Evolutionary conservation across 2,329 filamentous ascomycete species (phyloP), one percentile per base, ranked within the genome.

Genomic region (Colletotrichum destructivum): DNA sequence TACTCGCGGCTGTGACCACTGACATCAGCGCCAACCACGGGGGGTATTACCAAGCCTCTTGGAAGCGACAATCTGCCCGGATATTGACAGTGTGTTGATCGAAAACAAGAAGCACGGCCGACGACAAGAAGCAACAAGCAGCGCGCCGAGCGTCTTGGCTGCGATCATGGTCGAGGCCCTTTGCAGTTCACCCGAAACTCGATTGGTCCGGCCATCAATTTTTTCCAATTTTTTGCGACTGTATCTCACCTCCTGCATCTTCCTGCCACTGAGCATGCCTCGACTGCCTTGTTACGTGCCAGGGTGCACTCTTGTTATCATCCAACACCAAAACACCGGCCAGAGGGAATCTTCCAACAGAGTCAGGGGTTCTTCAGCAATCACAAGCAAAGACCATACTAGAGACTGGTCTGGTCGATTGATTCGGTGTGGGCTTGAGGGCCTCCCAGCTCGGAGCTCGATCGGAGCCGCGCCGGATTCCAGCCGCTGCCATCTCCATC

Each of bases 401-500:
- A 35, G 7, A 35, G 18, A 15, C 18, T 42, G 13, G 21, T 18
- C 15, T 42, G 35, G n/a, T 40, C 11, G 21, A 38, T 21, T 7
- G 15, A 38, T 21, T 7, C 44, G 21, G 8, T n/a, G 16, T 16
- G 21, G 42, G 21, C 21, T 54, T 9, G 21, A 18, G 11, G 15
- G 15, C 16, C 12, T 40, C 7, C 26, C 35, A n/a, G 38, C 46
- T 70, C 57, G 69, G 69, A 47, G 52, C 21, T 47, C 52, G 21
- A 68, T 62, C 57, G 69, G 69, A 71, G 57, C 52, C 51, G 35
- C 4, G 40, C 46, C 60, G 38, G 35, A 49, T 62, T 70, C 56
- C 49, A 59, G 46, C 42, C 18, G 15, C 21, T 59, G 47, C 49
- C 16, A 38, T 63, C 69, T 35, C 35, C 35, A 35, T 35, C 35